Evolutionary conservation across 2,329 filamentous ascomycete species (phyloP).

Genomic region (Chaetomium sp.): DNA sequence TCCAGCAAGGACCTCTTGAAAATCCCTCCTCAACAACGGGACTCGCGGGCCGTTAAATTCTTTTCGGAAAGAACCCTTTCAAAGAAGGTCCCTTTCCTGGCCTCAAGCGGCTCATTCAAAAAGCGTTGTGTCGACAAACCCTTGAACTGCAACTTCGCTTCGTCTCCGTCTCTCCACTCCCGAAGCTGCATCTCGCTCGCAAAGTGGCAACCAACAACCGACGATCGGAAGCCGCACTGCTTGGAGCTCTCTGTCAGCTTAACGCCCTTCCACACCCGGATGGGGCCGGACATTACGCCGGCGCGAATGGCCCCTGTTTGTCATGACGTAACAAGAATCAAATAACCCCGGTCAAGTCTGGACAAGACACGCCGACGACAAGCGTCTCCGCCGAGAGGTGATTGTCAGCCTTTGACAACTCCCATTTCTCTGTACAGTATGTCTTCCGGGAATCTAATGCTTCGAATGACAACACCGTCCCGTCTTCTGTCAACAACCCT

Average conservation of each 20-base stretch:
- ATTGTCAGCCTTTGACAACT: background rate
- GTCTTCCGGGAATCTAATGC: too few species aligned
- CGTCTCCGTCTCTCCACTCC: background rate
- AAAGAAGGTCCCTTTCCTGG: too few species aligned
- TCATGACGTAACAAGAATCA: constrained; percentile 14
- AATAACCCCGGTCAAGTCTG: constrained; percentile 1
- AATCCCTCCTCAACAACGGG: too few species aligned
- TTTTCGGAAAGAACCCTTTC: too few species aligned
- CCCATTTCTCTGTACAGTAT: too few species aligned
- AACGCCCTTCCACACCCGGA: background rate
- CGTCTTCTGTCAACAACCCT: too few species aligned
- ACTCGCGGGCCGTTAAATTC: too few species aligned
- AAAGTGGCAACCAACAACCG: background rate
- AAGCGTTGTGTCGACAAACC: background rate
- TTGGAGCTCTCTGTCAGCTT: background rate
- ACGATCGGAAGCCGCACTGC: background rate
- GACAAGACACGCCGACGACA: constrained; percentile 3
- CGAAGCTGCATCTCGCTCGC: background rate
- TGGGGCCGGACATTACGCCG: background rate
- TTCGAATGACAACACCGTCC: too few species aligned
- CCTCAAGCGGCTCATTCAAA: background rate
- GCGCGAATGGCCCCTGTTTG: background rate
- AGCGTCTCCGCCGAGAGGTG: background rate
- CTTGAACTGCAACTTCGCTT: background rate
- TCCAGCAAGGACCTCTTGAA: too few species aligned